These are phyloP conservation scores for Aspergillus sclerotiicarbonarius DNA, from an alignment of 495 filamentous ascomycete species.

Conservation along the genomic window DNA sequence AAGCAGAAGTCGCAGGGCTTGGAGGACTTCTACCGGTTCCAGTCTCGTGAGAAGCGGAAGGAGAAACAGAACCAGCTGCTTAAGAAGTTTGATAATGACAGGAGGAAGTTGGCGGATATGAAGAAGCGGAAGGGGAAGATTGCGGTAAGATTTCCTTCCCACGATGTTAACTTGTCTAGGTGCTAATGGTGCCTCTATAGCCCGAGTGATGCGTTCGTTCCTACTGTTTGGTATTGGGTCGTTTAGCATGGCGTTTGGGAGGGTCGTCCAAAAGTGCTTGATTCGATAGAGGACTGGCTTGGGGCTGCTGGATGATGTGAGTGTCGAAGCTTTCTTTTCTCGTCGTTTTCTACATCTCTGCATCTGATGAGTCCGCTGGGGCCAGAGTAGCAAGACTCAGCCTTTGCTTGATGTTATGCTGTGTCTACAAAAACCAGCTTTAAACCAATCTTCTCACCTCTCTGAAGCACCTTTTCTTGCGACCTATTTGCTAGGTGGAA, in stretches of 20 bases:
- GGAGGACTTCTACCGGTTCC: conserved; percentile 91
- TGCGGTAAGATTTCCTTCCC: conserved; percentile 34
- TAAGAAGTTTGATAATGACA: conserved; percentile 53
- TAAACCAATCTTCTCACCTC: conserved; percentile 50
- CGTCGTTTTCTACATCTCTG: not conserved
- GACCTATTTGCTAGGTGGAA: not conserved
- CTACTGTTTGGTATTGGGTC: conserved; percentile 3
- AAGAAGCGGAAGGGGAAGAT: conserved; percentile 49
- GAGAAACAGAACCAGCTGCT: conserved; percentile 67
- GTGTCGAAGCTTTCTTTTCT: conserved; percentile 11
- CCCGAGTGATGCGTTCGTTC: conserved; percentile 38
- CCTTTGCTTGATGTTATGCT: conserved; percentile 37
- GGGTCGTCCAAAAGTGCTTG: not conserved
- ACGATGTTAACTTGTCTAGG: not conserved
- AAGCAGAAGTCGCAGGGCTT: conserved; percentile 65
- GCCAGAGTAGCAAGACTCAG: conserved; percentile 53
- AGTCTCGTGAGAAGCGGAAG: conserved; percentile 86
- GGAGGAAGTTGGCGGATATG: conserved; percentile 52
- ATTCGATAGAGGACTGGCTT: conserved; percentile 3
- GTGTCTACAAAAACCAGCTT: conserved; percentile 55
- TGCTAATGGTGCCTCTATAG: conserved; percentile 22
- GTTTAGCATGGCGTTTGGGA: conserved; percentile 33
- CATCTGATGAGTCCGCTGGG: conserved; percentile 54
- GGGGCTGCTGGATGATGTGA: conserved; percentile 9
- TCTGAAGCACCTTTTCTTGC: conserved; percentile 29